Evolutionary conservation across 768 basidiomycete genomes (phyloP).

Genomic region (Phylloporus sp.): DNA sequence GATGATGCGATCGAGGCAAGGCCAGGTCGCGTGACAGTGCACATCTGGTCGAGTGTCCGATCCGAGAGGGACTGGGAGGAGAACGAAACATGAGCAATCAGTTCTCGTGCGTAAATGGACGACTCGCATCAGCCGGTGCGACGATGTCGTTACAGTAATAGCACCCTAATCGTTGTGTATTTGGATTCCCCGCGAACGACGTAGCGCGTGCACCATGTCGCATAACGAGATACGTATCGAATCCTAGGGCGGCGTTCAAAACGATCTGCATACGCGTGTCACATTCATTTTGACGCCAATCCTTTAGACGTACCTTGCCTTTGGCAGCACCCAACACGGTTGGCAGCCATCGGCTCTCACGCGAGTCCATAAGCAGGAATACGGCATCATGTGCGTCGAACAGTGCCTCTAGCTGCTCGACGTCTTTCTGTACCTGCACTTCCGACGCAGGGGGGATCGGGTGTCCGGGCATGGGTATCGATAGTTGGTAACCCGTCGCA

Average conservation of each 20-base stretch:
- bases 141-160: slow-evolving; percentile 99
- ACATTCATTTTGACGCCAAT: neutral
- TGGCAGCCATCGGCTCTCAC: slow-evolving; percentile 95
- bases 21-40: slow-evolving; percentile 94
- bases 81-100: neutral
- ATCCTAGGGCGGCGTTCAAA: slow-evolving; percentile 91
- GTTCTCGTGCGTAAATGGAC: neutral
- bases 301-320: slow-evolving; percentile 47
- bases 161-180: slow-evolving; percentile 65
- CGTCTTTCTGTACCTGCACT: slow-evolving; percentile 60
- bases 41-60: slow-evolving; percentile 97
- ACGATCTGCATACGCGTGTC: slow-evolving; percentile 56
- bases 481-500: slow-evolving; percentile 70
- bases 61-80: slow-evolving; percentile 64
- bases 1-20: slow-evolving; percentile 90
- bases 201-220: slow-evolving; percentile 72
- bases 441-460: slow-evolving; percentile 65
- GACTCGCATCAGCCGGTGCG: slow-evolving; percentile 84
- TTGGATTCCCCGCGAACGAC: slow-evolving; percentile 8
- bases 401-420: slow-evolving; percentile 68
- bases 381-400: slow-evolving; percentile 86
- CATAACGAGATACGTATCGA: slow-evolving; percentile 97
- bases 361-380: slow-evolving; percentile 96
- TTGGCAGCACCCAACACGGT: slow-evolving; percentile 83
- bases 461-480: slow-evolving; percentile 98